Evolutionary conservation across 371 early-diverging fungal species (phyloP).

Genomic region (Circinella minor): DNA sequence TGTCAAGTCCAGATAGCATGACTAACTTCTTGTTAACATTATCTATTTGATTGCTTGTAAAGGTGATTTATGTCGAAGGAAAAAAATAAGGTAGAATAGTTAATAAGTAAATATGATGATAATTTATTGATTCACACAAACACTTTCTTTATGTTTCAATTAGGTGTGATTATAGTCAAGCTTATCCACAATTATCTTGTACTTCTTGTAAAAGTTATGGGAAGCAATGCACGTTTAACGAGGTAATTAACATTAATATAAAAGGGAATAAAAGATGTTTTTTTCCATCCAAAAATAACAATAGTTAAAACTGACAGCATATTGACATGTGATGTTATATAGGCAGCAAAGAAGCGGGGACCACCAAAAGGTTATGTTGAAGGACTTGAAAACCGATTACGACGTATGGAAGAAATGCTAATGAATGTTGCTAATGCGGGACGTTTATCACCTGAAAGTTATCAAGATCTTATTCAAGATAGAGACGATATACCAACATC

Average conservation of each 20-base stretch:
- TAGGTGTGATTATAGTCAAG: slow-evolving; percentile 24
- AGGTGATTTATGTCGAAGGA: slow-evolving; percentile 28
- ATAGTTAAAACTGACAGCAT: neutral
- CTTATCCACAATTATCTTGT: slow-evolving; percentile 14
- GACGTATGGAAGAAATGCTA: slow-evolving; percentile 25
- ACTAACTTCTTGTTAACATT: too few relatives aligned
- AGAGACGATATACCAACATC: neutral
- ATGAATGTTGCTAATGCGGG: slow-evolving; percentile 36
- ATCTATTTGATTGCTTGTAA: too few relatives aligned
- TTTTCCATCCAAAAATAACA: too few relatives aligned
- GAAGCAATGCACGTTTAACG: slow-evolving; percentile 21
- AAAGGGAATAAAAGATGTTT: neutral
- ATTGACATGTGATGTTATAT: neutral
- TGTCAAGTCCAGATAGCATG: too few relatives aligned
- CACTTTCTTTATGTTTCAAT: neutral
- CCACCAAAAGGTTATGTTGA: slow-evolving; percentile 52
- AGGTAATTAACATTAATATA: slow-evolving; percentile 11
- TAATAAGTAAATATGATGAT: neutral
- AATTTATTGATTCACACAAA: too few relatives aligned
- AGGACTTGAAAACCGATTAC: slow-evolving; percentile 22
- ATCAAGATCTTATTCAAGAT: slow-evolving; percentile 7
- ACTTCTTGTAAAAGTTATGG: slow-evolving; percentile 22
- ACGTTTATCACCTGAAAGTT: slow-evolving; percentile 25
- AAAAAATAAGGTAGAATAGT: slow-evolving; percentile 23
- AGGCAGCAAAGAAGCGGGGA: slow-evolving; percentile 47